phyloP scores from a whole-genome alignment of 345 rosid genomes.

The Eucalyptus albens region DNA sequence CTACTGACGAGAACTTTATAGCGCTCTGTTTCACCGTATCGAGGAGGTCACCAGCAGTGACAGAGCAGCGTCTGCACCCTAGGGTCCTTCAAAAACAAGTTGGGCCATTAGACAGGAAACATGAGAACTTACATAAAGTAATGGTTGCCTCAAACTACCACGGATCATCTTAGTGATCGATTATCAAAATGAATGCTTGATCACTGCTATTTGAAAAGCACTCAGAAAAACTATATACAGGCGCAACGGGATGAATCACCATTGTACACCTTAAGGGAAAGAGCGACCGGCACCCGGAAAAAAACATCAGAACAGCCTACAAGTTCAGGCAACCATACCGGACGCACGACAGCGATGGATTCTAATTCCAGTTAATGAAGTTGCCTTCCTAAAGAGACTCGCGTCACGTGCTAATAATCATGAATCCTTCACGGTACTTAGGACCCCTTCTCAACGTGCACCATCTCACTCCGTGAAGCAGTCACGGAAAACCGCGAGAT shows the following conservation, averaged over 20 bases:
- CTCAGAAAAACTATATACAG: background rate
- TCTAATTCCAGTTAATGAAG: background rate
- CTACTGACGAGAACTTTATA: background rate
- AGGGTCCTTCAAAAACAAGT: background rate
- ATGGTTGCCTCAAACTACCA: background rate
- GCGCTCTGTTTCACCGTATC: background rate
- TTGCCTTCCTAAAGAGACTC: background rate
- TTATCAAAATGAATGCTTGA: background rate
- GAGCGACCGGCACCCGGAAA: background rate
- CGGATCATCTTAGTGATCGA: rapidly evolving
- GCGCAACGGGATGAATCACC: background rate
- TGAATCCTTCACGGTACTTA: background rate
- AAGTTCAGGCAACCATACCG: background rate
- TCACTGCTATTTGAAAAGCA: background rate
- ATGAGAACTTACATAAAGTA: background rate
- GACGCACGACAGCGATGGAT: background rate
- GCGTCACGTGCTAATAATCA: background rate
- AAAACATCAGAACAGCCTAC: background rate
- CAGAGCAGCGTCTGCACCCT: background rate
- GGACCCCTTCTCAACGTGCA: background rate
- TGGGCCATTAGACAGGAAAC: background rate
- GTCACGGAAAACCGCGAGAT: background rate
- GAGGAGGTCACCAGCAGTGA: background rate
- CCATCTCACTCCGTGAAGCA: background rate
- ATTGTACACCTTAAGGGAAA: background rate